These are phyloP conservation scores for Rutstroemia sp. DNA, from an alignment of 2,329 filamentous ascomycete species.

Conservation along the genomic window DNA sequence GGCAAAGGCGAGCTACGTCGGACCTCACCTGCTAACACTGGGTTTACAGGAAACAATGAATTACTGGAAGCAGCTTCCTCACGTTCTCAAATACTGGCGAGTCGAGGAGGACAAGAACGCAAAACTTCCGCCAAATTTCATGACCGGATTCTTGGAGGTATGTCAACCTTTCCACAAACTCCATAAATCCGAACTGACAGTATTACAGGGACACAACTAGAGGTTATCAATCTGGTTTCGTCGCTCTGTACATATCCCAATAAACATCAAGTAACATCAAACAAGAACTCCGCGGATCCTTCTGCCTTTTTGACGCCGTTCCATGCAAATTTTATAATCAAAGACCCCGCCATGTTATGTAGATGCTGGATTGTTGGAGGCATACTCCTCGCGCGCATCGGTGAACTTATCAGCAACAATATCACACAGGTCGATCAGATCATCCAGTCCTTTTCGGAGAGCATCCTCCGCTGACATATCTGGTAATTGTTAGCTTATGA, in stretches of 20 bases:
- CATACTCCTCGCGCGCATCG: constrained; percentile 48
- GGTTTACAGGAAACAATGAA: constrained; percentile 82
- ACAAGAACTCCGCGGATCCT: constrained; percentile 17
- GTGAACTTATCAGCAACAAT: constrained; percentile 89
- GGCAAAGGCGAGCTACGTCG: too few species aligned
- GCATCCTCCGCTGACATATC: constrained; percentile 77
- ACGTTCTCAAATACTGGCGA: constrained; percentile 96
- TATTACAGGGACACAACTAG: constrained; percentile 28
- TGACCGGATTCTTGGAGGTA: constrained; percentile 87
- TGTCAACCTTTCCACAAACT: constrained; percentile 65
- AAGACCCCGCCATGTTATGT: constrained; percentile 1
- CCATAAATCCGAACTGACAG: constrained; percentile 60
- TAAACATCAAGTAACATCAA: constrained; percentile 14
- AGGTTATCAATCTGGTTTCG: constrained; percentile 14
- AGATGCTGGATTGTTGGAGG: constrained; percentile 10
- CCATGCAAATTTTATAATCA: constrained; percentile 17
- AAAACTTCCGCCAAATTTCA: constrained; percentile 81
- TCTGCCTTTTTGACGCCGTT: constrained; percentile 21
- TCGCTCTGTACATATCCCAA: constrained; percentile 30
- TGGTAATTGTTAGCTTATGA: constrained; percentile 32
- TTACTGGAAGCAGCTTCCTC: constrained; percentile 96
- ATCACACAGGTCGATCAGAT: constrained; percentile 87
- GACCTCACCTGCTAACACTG: not conserved
- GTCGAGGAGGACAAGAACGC: constrained; percentile 72
- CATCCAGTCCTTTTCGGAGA: constrained; percentile 80